Base-by-base conservation (phyloP, 2,329 filamentous ascomycete species). In the Fusarium sacchari region DNA sequence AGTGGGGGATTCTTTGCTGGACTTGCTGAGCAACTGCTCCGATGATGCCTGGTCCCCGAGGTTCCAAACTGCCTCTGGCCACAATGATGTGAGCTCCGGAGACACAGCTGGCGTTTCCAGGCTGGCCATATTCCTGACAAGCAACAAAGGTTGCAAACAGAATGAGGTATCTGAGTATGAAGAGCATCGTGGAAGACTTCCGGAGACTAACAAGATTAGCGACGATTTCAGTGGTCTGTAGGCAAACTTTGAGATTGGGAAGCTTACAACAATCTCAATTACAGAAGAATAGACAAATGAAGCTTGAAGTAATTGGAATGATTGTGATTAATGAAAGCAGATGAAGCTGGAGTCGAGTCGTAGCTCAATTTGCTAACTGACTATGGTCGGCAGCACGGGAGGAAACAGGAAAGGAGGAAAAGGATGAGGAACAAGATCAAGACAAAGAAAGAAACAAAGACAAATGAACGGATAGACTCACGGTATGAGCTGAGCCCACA, bases 21-120 rank as follows among this genome's bases (percentile, higher is more conserved):
- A 77, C 58, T 7, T 65, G 40, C 10, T 69, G 43, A 6, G 76
- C 71, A 28, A 77, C 71, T 3, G 53, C 52, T n/a, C 76, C 76
- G 8, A 77, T 76, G 17, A 78, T 66, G 5, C 76, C 76, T 4
- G 68, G 61, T 5, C 76, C 76, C 3, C 59, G 64, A 17, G 67
- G 49, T 17, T 78, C 76, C 17, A 64, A 36, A 30, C 76, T 78
- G 14, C 69, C 76, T 28, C 76, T 67, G 53, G 66, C 65, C 8
- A 72, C 69, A 30, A 78, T 59, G 39, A 78, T 64, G 32, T 77
- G 75, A n/a, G 66, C 69, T 5, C 73, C 75, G 3, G 68, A 60
- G 20, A 57, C 42, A 15, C 71, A 78, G 11, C 36, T 47, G 13
- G 36, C n/a, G 36, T 53, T 50, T 12, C 9, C 20, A 3, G 55